Base-by-base conservation (phyloP, 306 rosid genomes). In the Cucurbita moschata region DNA sequence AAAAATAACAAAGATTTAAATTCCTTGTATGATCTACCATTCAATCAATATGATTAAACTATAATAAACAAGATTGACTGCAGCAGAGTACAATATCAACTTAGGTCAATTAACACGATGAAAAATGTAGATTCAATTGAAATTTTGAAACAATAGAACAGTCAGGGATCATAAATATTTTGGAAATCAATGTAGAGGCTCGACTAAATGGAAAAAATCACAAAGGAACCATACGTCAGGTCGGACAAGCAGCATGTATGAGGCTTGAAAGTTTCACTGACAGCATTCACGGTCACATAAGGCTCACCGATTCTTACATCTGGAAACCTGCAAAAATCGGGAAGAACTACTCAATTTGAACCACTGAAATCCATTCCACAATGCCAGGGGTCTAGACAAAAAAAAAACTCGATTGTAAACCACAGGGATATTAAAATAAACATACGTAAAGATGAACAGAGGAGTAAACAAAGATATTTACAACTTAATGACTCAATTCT, bases 241-340 rank as follows among this genome's bases (percentile, higher is more conserved):
- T 94, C 98, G 47, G 96, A 81, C 78, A 94, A 81, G 30, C 98
- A 90, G 79, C 98, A 94, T 42, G 77, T 79, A 11, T 89, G 96
- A 51, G 98, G 98, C 26, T 79, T 72, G 75, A 89, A 59, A 3
- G 63, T 60, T 42, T 85, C 94, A 52, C 65, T 30, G 14, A 64
- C 55, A 76, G 89, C 86, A 76, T 90, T 90, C 1, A 77, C 52
- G 3, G 62, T 77, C 18, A 79, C 70, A n/a, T 88, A 85, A 56
- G 98, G 92, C 26, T 77, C 76, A 6, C 85, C 96, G 72, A 94
- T 83, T 83, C 77, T 83, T 16, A 94, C 85, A 76, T 87, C 81
- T 19, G 71, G 43, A 82, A 89, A 94, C 86, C 98, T 92, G 85
- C 81, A 85, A 4, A 68, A 78, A 21, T 44, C 54, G 63, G 43